Evolutionary conservation across 2,329 filamentous ascomycete species (phyloP), one percentile per base, ranked within the genome.

Genomic region (Cladophialophora chaetospira): DNA sequence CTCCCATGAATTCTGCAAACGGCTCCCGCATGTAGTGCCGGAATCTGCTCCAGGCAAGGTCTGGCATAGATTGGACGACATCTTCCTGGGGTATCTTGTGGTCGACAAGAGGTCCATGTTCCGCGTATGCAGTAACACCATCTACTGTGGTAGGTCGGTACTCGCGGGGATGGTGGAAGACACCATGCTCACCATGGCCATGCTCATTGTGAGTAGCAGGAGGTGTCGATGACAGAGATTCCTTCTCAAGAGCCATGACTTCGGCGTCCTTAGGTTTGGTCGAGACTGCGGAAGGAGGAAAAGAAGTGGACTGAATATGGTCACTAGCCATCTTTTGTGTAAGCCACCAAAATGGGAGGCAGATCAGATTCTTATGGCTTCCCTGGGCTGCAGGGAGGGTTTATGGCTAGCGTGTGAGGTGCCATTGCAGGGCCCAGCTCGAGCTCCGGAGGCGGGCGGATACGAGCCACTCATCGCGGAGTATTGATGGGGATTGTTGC

Each of bases 1-100:
- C 86, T 5, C 85, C 86, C 45, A 86, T 79, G 71, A 88, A 88
- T 63, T 89, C 85, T 1, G 83, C 82, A 63, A 88, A 83, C 1
- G 79, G 80, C 59, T 88, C 84, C 55, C 80, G 77, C 38, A 81
- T 73, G 26, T 71, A 64, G 17, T 75, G 71, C 28, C 85, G 77
- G 25, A 84, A 69, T 29, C 74, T 75, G 47, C 74, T 79, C 86
- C 85, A 88, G 25, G 70, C 63, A 3, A 79, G 61, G 3, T 70
- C 62, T 1, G 67, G 63, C 33, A 61, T 42, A 1, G 62, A 57
- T 55, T 65, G 65, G 31, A 67, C 52, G 6, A 61, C 58, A 33
- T 68, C 62, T 11, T 64, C 64, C 58, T 70, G 68, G 2, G 67
- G 60, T 15, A 70, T 64, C n/a, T 68, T 62, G 51, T 70, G 69